Base-by-base conservation (phyloP, 2,329 filamentous ascomycete genomes). In the Uncinocarpus reesii region DNA sequence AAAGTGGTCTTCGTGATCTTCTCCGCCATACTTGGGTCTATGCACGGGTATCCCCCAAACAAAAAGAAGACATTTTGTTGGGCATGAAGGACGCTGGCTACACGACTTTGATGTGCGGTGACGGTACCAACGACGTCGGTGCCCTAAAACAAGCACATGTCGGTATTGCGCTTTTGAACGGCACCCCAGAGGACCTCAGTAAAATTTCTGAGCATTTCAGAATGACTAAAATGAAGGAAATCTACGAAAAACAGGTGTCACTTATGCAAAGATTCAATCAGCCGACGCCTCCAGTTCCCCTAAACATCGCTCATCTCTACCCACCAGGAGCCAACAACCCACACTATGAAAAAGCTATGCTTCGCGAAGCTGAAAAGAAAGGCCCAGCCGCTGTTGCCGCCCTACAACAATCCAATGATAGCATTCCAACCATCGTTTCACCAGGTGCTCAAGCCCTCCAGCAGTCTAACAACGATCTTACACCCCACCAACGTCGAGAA, bases 81-180 rank as follows among this genome's bases (percentile, higher is more conserved):
- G 92, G 92, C 31, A 79, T 96, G 53, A 95, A 95, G 71, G 89
- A 95, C 60, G 85, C 87, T 71, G 92, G 92, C 42, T 98, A 98
- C 72, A 95, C 92, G 52, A 98, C 92, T 24, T 78, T 98, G 53
- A 98, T 98, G 92, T 93, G 89, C 59, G 92, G 92, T 67, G 92
- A 98, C 61, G 92, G 92, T 55, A 98, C 92, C 48, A 98, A 98
- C 66, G 92, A 98, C 62, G 92, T 98, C 48, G 92, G 92, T 55
- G 92, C 92, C 37, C 73, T 98, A 61, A 98, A 98, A 74, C 92
- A 98, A 70, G 92, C 92, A 34, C 92, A 98, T 63, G 88, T 98
- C 55, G 92, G 92, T 68, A 86, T 98, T 54, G 92, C 92, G 18
- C 80, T 98, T 42, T 79, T 98, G 57, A 98, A 98, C 67, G 92